Evolutionary conservation across 371 early-diverging fungal species (phyloP).

Genomic region (Syncephalastrum contaminatum): DNA sequence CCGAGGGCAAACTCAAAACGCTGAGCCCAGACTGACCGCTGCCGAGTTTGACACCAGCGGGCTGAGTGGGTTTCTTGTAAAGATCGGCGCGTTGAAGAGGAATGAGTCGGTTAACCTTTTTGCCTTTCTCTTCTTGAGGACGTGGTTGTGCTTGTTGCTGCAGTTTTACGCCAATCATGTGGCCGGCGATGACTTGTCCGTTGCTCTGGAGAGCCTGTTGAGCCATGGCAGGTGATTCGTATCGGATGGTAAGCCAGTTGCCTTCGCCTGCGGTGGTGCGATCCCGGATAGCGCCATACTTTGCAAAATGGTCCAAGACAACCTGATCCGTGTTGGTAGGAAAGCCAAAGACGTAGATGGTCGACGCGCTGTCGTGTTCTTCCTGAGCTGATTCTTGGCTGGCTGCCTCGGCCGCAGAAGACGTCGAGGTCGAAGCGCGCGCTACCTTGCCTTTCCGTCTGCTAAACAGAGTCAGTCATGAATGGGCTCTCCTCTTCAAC

Average conservation of each 20-base stretch:
- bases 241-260: slow-evolving; percentile 10
- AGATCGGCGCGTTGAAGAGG: slow-evolving; percentile 11
- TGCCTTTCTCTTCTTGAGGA: background rate
- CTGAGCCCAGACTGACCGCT: slow-evolving; percentile 15
- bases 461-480: no score
- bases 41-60: slow-evolving; percentile 1
- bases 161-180: slow-evolving; percentile 13
- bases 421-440: no score
- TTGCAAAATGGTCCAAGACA: slow-evolving; percentile 10
- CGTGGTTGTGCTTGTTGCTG: background rate
- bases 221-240: slow-evolving; percentile 1
- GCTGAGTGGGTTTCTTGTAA: slow-evolving; percentile 11
- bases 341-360: slow-evolving; percentile 15
- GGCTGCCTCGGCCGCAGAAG: no score
- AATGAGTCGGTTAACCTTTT: background rate
- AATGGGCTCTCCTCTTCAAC: no score
- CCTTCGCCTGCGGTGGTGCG: slow-evolving; percentile 2
- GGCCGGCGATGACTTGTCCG: slow-evolving; percentile 1
- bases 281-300: slow-evolving; percentile 10
- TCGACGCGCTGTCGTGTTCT: slow-evolving; percentile 4
- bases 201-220: slow-evolving; percentile 11
- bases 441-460: no score
- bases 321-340: slow-evolving; percentile 4
- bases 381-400: slow-evolving; percentile 1
- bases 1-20: slow-evolving; percentile 7